Evolutionary conservation across 331 rosid genomes (phyloP).

Genomic region (Telfairia occidentalis): DNA sequence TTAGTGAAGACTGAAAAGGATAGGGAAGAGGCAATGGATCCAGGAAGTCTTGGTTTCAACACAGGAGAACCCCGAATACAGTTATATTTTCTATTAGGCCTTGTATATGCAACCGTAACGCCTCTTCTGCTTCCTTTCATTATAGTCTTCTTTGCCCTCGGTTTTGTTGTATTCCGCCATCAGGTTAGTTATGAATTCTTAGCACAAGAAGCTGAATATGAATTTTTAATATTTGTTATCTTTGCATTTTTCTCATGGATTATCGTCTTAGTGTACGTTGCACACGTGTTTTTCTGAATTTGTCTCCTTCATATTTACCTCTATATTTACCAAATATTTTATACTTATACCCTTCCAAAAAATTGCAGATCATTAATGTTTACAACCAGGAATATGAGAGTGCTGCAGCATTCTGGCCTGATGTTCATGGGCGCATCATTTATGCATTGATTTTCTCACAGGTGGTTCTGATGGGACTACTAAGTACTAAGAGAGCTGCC

Average conservation of each 20-base stretch:
- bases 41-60: conserved; percentile 20
- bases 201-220: not conserved
- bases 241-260: not conserved
- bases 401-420: conserved; percentile 89
- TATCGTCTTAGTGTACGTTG: not conserved
- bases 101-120: conserved; percentile 15
- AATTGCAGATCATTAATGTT: conserved; percentile 70
- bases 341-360: not conserved
- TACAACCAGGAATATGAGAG: conserved; percentile 76
- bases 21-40: conserved; percentile 21
- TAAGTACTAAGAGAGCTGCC: conserved; percentile 50
- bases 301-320: not conserved
- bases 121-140: conserved; percentile 20
- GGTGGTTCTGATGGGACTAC: conserved; percentile 50
- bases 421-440: conserved; percentile 60
- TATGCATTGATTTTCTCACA: conserved; percentile 54
- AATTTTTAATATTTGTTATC: not conserved
- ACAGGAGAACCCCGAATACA: conserved; percentile 20
- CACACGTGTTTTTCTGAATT: not conserved
- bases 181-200: conserved; percentile 1
- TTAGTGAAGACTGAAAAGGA: conserved; percentile 21
- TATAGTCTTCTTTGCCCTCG: conserved; percentile 16
- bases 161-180: conserved; percentile 19
- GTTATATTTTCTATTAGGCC: conserved; percentile 17
- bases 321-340: not conserved